These are phyloP conservation scores for Mortierella sp. DNA, from an alignment of 371 early-diverging fungal species.

Conservation along the genomic window DNA sequence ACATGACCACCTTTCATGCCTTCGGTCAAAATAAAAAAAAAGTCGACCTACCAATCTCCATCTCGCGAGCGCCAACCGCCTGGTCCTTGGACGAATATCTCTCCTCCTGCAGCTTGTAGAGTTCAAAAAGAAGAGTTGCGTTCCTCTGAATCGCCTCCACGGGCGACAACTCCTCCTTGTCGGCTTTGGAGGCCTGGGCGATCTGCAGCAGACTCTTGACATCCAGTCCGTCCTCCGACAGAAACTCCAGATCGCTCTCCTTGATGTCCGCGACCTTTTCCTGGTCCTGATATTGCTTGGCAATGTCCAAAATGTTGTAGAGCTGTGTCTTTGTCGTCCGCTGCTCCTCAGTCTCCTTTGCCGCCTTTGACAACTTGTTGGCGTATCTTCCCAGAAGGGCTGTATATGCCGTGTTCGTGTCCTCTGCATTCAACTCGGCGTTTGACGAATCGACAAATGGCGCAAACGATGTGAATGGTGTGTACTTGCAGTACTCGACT, in stretches of 20 bases:
- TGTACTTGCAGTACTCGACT: slow-evolving; percentile 47
- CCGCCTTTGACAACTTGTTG: slow-evolving; percentile 11
- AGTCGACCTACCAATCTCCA: slow-evolving; percentile 33
- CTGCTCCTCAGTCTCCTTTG: slow-evolving; percentile 27
- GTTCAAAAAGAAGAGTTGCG: slow-evolving; percentile 36
- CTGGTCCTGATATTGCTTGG: slow-evolving; percentile 30
- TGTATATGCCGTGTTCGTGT: slow-evolving; percentile 41
- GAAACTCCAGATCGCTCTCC: slow-evolving; percentile 27
- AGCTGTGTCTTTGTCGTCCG: slow-evolving; percentile 26
- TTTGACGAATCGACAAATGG: slow-evolving; percentile 47
- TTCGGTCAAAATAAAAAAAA: too few species aligned
- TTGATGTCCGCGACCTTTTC: slow-evolving; percentile 11
- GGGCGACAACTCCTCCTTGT: slow-evolving; percentile 14
- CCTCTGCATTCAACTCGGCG: slow-evolving; percentile 49
- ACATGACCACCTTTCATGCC: neutral
- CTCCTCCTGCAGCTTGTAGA: slow-evolving; percentile 52
- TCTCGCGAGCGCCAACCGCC: slow-evolving; percentile 34
- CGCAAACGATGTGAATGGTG: slow-evolving; percentile 51
- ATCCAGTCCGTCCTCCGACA: slow-evolving; percentile 39
- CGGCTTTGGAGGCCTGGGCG: neutral
- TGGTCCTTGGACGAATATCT: slow-evolving; percentile 49
- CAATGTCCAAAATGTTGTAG: slow-evolving; percentile 38
- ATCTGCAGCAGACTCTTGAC: slow-evolving; percentile 21
- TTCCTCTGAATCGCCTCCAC: slow-evolving; percentile 42
- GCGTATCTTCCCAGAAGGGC: slow-evolving; percentile 25